Conservation (phyloP, 2,329 filamentous ascomycete species). For the Alternaria triticimaculans region DNA sequence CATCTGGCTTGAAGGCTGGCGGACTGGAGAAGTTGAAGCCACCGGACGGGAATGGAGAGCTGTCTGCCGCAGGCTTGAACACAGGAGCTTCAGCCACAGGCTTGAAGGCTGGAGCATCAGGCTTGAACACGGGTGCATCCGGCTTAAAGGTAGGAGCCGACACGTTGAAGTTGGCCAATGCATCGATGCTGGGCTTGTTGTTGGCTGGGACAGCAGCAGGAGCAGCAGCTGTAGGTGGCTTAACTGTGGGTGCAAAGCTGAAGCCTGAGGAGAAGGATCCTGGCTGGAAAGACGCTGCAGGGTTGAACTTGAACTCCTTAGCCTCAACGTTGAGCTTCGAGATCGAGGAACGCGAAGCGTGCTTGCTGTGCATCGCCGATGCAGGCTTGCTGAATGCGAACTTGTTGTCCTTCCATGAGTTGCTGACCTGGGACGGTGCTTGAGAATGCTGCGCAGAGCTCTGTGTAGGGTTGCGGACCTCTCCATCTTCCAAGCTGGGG, state of each 20-base stretch:
- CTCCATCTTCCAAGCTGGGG: conserved; percentile 46
- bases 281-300: conserved; percentile 58
- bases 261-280: conserved; percentile 51
- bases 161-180: conserved; percentile 66
- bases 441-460: conserved; percentile 45
- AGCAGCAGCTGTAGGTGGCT: conserved; percentile 56
- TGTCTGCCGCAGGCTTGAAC: conserved; percentile 21
- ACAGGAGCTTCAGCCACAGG: conserved; percentile 15
- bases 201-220: conserved; percentile 47
- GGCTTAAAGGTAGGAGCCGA: conserved; percentile 76
- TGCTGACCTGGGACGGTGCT: conserved; percentile 46
- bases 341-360: conserved; percentile 71
- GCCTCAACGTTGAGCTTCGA: conserved; percentile 89
- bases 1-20: conserved; percentile 63
- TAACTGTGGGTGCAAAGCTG: conserved; percentile 50
- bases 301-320: conserved; percentile 82
- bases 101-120: conserved; percentile 61
- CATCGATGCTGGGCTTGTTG: conserved; percentile 46
- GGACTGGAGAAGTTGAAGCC: conserved; percentile 36
- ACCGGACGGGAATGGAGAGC: conserved; percentile 22
- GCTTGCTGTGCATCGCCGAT: conserved; percentile 56
- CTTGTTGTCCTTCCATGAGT: conserved; percentile 46
- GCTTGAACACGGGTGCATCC: conserved; percentile 78
- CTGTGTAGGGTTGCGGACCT: conserved; percentile 27
- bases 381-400: conserved; percentile 42